These are phyloP conservation scores for Cladosporium sp. DNA, from an alignment of 2,329 filamentous ascomycete species.

Conservation along the genomic window DNA sequence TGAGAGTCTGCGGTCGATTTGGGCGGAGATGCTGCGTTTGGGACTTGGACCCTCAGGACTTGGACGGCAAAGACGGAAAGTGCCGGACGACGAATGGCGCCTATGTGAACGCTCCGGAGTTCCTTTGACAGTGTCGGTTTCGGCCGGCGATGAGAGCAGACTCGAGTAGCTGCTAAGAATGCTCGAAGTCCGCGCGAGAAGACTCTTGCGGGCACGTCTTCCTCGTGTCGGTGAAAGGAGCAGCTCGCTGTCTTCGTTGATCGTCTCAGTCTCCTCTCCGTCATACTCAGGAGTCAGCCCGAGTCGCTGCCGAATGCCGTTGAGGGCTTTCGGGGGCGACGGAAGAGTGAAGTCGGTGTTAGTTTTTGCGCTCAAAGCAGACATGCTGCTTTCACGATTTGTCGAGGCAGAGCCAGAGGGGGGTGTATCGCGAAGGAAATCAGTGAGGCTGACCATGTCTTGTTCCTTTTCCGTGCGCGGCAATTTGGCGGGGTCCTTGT, in stretches of 20 bases:
- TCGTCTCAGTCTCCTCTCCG: not conserved
- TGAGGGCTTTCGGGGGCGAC: conserved; percentile 23
- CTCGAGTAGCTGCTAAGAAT: conserved; percentile 6
- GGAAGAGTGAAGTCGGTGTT: conserved; percentile 16
- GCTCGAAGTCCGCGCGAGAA: conserved; percentile 7
- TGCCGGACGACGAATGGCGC: not conserved
- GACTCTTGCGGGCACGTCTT: not conserved
- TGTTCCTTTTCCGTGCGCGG: conserved; percentile 94
- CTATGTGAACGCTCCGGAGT: not conserved
- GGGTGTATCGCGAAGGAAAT: conserved; percentile 9
- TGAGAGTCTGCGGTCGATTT: not conserved
- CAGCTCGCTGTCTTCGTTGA: not conserved
- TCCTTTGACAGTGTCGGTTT: not conserved
- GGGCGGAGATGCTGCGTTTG: not conserved
- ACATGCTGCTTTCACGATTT: conserved; percentile 3
- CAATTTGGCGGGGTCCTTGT: conserved; percentile 96
- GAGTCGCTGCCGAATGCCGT: conserved; percentile 16
- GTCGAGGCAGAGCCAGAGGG: not conserved
- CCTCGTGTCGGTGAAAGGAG: not conserved
- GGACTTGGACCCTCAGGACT: not conserved
- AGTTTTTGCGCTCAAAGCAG: conserved; percentile 7
- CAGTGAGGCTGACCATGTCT: conserved; percentile 57
- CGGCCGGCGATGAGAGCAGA: not conserved
- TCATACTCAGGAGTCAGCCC: not conserved
- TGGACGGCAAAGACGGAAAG: not conserved